Evolutionary conservation across 2,329 filamentous ascomycete genomes (phyloP).

Genomic region (Paradendryphiella salina): DNA sequence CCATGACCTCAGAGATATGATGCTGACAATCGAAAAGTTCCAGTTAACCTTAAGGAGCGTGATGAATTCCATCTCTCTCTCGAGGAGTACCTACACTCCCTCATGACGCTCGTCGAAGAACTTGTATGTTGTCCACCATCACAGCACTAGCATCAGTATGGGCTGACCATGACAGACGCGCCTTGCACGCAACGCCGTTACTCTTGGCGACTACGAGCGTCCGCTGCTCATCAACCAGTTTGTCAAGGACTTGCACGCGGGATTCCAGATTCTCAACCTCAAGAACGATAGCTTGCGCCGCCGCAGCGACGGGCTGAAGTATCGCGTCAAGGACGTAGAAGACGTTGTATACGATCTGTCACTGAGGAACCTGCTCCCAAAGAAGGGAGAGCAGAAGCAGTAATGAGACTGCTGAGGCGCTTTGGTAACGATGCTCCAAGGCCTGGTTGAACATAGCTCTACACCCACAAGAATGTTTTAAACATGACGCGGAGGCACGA

Average conservation of each 20-base stretch:
- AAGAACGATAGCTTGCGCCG: conserved; percentile 93
- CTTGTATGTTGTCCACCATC: conserved; percentile 55
- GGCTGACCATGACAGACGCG: conserved; percentile 59
- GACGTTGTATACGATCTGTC: conserved; percentile 97
- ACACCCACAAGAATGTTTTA: not conserved
- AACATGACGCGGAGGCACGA: not conserved
- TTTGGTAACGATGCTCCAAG: not conserved
- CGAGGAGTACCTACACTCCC: conserved; percentile 90
- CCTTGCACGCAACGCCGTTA: conserved; percentile 92
- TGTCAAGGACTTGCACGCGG: conserved; percentile 92
- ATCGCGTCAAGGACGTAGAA: conserved; percentile 96
- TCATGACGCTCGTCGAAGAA: conserved; percentile 88
- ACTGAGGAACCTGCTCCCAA: conserved; percentile 72
- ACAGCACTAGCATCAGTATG: too few relatives aligned
- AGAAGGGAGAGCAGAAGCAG: conserved; percentile 26
- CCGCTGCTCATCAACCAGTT: conserved; percentile 88
- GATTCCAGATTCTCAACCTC: conserved; percentile 94
- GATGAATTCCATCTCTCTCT: conserved; percentile 95
- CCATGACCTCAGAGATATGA: conserved; percentile 1
- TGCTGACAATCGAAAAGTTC: conserved; percentile 60
- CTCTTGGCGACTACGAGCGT: conserved; percentile 81
- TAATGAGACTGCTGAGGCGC: not conserved
- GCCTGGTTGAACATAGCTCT: not conserved
- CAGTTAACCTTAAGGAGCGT: conserved; percentile 84
- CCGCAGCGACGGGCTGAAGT: conserved; percentile 91